Conservation (phyloP, 352 stramenopile species). For the Phytophthora pseudosyringae region DNA sequence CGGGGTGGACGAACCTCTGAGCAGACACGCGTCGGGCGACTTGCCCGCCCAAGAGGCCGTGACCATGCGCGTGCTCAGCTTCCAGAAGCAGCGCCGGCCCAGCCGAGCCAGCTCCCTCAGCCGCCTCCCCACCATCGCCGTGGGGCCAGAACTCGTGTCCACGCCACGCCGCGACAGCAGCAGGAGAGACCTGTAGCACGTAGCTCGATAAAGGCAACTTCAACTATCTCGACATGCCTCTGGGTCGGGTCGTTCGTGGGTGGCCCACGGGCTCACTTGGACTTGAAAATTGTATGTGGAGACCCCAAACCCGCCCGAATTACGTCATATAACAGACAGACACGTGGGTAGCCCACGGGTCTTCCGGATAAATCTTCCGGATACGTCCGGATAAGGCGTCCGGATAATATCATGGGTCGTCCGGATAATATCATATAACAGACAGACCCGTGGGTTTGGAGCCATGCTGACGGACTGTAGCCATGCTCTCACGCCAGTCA, state of each 20-base stretch:
- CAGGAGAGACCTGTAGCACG: neutral
- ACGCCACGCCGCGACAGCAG: constrained; percentile 4
- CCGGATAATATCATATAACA: too few relatives aligned
- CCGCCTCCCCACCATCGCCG: constrained; percentile 7
- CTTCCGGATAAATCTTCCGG: too few relatives aligned
- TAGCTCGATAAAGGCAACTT: constrained; percentile 1
- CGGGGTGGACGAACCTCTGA: constrained; percentile 22
- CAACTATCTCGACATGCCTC: neutral
- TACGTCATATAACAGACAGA: too few relatives aligned
- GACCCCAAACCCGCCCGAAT: too few relatives aligned
- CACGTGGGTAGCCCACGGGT: too few relatives aligned
- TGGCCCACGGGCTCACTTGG: too few relatives aligned
- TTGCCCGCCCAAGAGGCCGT: constrained; percentile 31
- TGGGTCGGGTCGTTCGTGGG: too few relatives aligned
- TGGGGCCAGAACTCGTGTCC: constrained; percentile 15
- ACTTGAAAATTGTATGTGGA: too few relatives aligned
- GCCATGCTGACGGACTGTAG: neutral
- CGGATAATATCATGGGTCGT: too few relatives aligned
- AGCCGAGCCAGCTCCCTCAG: constrained; percentile 32
- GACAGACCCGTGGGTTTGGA: too few relatives aligned
- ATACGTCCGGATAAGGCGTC: too few relatives aligned
- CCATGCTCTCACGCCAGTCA: constrained; percentile 1
- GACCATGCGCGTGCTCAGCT: constrained; percentile 46
- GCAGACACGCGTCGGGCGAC: constrained; percentile 22
- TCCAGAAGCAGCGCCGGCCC: constrained; percentile 30